Evolutionary conservation across 495 filamentous ascomycete species (phyloP), one percentile per base, ranked within the genome.

Genomic region (Podospora anserina): DNA sequence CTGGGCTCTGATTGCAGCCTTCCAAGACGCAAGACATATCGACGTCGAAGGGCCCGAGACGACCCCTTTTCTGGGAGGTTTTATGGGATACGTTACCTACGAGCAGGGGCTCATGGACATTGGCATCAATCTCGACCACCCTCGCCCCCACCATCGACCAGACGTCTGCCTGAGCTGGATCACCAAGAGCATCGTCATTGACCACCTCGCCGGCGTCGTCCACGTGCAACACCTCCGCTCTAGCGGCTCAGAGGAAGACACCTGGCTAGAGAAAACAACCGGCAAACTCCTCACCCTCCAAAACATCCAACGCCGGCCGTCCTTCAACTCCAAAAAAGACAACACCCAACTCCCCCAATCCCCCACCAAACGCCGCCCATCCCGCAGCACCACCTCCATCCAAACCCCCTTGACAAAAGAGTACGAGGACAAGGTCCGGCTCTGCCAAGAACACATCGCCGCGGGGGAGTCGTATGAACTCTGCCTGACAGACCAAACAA

Each of bases 391-490:
- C 65, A 72, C 68, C 6, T 61, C 72, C 4, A 67, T 78, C 64
- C 66, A 75, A 23, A 76, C 82, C 20, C 90, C 89, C 1, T 73
- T 83, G 5, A 81, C 88, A 18, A 68, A 75, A 20, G 82, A 82
- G 32, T 93, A 93, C 77, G 84, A 87, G 66, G 69, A 75, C 3
- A 87, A 90, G 74, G 87, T 97, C 26, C 78, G 78, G n/a, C 70
- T 78, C 23, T 95, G 92, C 73, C 89, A 96, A 72, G 82, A 85
- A 18, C 83, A 85, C 70, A 90, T 99, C 65, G 82, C 87, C 5
- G 83, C 87, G 0, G 95, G 95, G 2, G 87, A 97, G 61, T 96
- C 93, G 2, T 99, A 99, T 78, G 95, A 99, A 75, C 85, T 99
- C 20, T 97, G 94, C 72, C 85, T 97, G 1, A 97, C 93, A 0